Conservation (phyloP, 257 asterid species). For the Striga asiatica region DNA sequence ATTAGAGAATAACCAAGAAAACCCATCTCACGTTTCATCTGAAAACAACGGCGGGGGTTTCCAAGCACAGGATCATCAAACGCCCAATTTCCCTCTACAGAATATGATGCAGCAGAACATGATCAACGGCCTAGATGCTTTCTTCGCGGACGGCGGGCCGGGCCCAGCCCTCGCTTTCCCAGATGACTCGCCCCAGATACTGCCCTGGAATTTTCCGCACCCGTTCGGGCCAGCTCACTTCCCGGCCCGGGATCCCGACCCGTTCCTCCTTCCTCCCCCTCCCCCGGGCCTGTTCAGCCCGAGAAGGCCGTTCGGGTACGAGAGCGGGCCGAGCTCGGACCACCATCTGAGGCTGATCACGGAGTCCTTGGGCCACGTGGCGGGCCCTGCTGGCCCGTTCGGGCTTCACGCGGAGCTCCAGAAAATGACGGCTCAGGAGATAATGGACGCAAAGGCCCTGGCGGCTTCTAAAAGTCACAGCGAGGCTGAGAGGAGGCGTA, state of each 20-base stretch:
- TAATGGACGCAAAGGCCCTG: constrained; percentile 88
- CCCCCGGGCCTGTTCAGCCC: constrained; percentile 37
- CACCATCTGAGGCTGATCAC: constrained; percentile 37
- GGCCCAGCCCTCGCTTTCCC: too few relatives aligned
- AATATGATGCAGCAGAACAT: constrained; percentile 38
- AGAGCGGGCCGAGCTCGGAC: constrained; percentile 18
- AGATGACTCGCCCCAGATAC: constrained; percentile 24
- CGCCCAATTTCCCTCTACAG: constrained; percentile 15
- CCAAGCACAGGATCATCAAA: constrained; percentile 27
- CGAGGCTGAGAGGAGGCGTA: constrained; percentile 87
- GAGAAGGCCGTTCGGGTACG: constrained; percentile 37
- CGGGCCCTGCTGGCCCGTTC: constrained; percentile 38
- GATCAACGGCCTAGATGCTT: constrained; percentile 1
- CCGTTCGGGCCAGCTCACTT: constrained; percentile 27
- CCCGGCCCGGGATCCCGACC: constrained; percentile 40
- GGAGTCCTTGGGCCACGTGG: constrained; percentile 41
- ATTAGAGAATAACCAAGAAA: constrained; percentile 29
- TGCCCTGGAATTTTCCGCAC: constrained; percentile 51
- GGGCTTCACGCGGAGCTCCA: constrained; percentile 86
- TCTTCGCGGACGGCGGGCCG: constrained; percentile 21
- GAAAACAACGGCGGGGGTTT: constrained; percentile 29
- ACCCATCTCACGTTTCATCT: constrained; percentile 14
- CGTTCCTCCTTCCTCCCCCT: constrained; percentile 46
- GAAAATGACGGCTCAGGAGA: constrained; percentile 85
- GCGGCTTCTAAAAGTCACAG: constrained; percentile 95